Evolutionary conservation across 2,329 filamentous ascomycete species (phyloP).

Genomic region (Pseudogymnoascus sp.): DNA sequence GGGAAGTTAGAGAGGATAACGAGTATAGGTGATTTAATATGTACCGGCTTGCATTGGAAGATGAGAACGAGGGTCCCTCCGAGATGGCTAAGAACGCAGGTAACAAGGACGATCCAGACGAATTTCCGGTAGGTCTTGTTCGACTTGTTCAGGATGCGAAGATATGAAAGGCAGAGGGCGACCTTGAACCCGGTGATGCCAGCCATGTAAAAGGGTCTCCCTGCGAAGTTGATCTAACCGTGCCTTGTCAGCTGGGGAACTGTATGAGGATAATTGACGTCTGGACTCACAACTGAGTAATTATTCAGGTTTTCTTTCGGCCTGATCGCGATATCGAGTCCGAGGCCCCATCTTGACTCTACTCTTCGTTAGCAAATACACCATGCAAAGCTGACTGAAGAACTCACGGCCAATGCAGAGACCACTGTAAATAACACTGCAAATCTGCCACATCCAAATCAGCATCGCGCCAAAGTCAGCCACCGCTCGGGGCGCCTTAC

Average conservation of each 20-base stretch:
- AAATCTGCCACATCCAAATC: constrained; percentile 7
- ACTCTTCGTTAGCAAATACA: not conserved
- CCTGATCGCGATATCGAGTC: constrained; percentile 38
- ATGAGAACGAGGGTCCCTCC: constrained; percentile 43
- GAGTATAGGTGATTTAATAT: constrained; percentile 34
- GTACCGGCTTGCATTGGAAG: constrained; percentile 43
- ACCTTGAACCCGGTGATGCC: constrained; percentile 52
- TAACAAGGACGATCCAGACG: constrained; percentile 41
- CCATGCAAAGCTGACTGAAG: not conserved
- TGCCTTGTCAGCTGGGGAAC: not conserved
- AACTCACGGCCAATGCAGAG: constrained; percentile 44
- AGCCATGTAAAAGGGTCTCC: constrained; percentile 47
- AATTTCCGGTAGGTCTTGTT: constrained; percentile 37
- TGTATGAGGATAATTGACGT: not conserved
- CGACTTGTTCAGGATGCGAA: constrained; percentile 43
- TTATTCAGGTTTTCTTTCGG: constrained; percentile 37
- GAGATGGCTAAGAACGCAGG: constrained; percentile 32
- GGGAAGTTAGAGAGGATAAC: constrained; percentile 40
- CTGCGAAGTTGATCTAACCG: constrained; percentile 42
- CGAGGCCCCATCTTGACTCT: constrained; percentile 49
- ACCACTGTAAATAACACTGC: constrained; percentile 38
- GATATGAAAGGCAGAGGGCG: constrained; percentile 45
- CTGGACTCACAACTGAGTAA: constrained; percentile 34
- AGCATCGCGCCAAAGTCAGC: not conserved
- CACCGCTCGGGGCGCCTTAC: constrained; percentile 26